Evolutionary conservation across 2,329 filamentous ascomycete genomes (phyloP).

Genomic region (Trichoderma sp.): DNA sequence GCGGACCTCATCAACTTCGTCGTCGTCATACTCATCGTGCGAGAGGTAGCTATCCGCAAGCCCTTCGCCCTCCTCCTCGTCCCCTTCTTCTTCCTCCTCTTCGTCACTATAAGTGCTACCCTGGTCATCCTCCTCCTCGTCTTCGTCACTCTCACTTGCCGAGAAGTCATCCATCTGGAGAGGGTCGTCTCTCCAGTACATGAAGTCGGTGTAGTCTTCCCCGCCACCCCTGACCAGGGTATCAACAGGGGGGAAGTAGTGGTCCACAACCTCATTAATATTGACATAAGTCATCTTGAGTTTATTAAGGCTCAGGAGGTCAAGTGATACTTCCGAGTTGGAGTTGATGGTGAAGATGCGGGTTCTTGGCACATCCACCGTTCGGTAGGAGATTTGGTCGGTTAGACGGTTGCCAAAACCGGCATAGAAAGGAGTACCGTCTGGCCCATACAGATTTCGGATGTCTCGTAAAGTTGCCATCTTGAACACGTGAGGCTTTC

Average conservation of each 20-base stretch:
- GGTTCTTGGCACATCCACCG: conserved; percentile 90
- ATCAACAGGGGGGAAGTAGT: conserved; percentile 93
- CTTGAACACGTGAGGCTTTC: conserved; percentile 98
- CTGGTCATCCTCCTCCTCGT: conserved; percentile 58
- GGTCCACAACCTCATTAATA: conserved; percentile 96
- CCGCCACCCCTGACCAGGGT: conserved; percentile 86
- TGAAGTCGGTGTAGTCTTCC: conserved; percentile 96
- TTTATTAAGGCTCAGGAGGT: conserved; percentile 87
- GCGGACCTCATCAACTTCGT: conserved; percentile 44
- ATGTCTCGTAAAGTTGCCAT: conserved; percentile 98
- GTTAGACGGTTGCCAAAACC: conserved; percentile 97
- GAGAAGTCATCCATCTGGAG: conserved; percentile 88
- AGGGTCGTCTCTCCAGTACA: conserved; percentile 88
- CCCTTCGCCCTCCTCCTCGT: conserved; percentile 47
- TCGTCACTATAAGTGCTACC: conserved; percentile 49
- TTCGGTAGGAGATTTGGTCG: conserved; percentile 93
- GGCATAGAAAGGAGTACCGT: conserved; percentile 87
- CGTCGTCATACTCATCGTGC: conserved; percentile 52
- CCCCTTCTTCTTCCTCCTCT: conserved; percentile 33
- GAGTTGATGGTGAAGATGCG: conserved; percentile 99
- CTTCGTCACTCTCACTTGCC: conserved; percentile 66
- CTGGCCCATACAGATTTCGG: conserved; percentile 78
- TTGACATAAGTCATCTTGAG: conserved; percentile 96
- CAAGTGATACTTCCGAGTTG: conserved; percentile 91
- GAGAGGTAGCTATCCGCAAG: conserved; percentile 62